Conservation (phyloP, 345 rosid genomes). For the Raphanus sativus region DNA sequence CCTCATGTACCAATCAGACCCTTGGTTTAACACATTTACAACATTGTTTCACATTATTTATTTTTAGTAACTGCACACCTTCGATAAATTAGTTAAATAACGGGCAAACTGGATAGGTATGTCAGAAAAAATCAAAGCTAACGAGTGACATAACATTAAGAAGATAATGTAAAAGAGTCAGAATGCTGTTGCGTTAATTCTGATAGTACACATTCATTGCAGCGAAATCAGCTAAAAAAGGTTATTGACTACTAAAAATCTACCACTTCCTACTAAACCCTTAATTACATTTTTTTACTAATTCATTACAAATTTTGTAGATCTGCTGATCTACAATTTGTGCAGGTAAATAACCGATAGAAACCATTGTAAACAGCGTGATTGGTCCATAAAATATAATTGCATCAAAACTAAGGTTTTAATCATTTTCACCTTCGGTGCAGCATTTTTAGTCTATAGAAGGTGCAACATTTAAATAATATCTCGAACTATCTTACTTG, state of each 20-base stretch:
- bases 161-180: constrained; percentile 9
- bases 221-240: background rate
- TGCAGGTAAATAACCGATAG: background rate
- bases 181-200: background rate
- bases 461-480: background rate
- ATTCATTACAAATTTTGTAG: background rate
- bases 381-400: background rate
- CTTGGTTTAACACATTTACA: background rate
- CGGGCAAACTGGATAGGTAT: constrained; percentile 21
- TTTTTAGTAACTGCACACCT: background rate
- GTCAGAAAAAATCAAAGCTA: constrained; percentile 21
- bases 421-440: background rate
- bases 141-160: constrained; percentile 18
- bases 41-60: constrained; percentile 19
- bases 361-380: background rate
- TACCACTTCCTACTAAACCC: background rate
- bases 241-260: background rate
- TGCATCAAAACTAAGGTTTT: background rate
- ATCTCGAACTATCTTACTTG: background rate
- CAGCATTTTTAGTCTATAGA: background rate
- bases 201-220: constrained; percentile 11
- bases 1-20: background rate
- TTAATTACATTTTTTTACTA: no score
- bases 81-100: background rate
- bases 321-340: background rate